Percentiles rank a stretch among this genome's conserved stretches.
Conservation (phyloP, 2,329 filamentous ascomycete species). For the Sporothrix luriei region DNA sequence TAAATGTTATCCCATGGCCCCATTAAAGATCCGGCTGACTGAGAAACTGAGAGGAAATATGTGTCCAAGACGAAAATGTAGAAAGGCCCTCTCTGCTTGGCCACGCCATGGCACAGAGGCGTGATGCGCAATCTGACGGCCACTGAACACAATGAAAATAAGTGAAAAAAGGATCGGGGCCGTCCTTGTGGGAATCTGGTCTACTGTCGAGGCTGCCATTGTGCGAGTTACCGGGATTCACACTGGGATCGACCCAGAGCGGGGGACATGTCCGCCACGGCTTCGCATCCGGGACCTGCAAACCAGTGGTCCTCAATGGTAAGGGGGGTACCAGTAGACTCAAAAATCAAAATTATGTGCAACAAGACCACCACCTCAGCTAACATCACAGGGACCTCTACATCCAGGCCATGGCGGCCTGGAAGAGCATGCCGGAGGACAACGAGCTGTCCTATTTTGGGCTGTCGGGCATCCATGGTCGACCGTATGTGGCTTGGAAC, state of each 20-base stretch:
- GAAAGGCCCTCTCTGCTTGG: neutral
- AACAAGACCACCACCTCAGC: neutral
- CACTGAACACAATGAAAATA: neutral
- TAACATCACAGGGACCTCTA: slow-evolving; percentile 47
- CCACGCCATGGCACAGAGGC: too few relatives aligned
- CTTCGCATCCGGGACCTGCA: slow-evolving; percentile 50
- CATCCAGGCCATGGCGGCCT: slow-evolving; percentile 47
- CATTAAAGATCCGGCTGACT: neutral
- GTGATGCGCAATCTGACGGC: neutral
- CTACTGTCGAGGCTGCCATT: neutral
- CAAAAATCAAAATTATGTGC: neutral
- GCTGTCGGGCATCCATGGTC: slow-evolving; percentile 45
- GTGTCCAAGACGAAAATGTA: neutral
- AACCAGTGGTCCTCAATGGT: slow-evolving; percentile 45
- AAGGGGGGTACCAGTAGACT: neutral
- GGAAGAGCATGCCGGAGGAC: slow-evolving; percentile 45
- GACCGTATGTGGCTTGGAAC: slow-evolving; percentile 40
- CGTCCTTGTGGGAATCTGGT: neutral
- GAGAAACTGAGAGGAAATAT: too few relatives aligned
- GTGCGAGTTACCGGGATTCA: slow-evolving; percentile 43
- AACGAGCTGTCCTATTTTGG: slow-evolving; percentile 53
- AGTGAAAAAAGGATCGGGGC: too few relatives aligned
- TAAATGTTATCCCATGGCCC: neutral
- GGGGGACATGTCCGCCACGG: slow-evolving; percentile 47
- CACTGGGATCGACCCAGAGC: slow-evolving; percentile 39